Base-by-base conservation (phyloP, 495 filamentous ascomycete genomes). In the Astrothelium subdiscretum region DNA sequence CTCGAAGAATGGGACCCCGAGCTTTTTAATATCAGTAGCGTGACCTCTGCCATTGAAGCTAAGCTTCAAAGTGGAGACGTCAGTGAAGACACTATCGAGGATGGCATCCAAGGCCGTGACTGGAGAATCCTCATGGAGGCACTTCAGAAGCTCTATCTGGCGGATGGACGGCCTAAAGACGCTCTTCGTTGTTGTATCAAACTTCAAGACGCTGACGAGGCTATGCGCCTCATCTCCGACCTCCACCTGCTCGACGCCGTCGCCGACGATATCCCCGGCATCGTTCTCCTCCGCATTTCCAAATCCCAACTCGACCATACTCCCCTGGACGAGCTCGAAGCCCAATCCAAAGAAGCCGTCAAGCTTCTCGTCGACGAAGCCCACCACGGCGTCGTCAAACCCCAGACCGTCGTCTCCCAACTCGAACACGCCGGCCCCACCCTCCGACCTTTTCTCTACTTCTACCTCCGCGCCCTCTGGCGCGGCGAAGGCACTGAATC, bases 401-500 rank as follows among this genome's bases (percentile, higher is more conserved):
- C 92, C 0, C 79, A 85, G 2, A 79, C 82, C 0, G 91, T 97
- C 4, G 86, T 97, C 35, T 65, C 75, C 1, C 92, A 97, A 65
- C 80, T 98, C 2, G 65, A 81, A 60, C 71, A 72, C 12, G 35
- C 72, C 62, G 59, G 74, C 57, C 38, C 65, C 61, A 18, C 74
- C 75, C 64, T 76, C 76, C 61, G 76, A 78, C 69, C 76, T 64
- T 96, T 94, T 70, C 82, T 95, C 6, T 98, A 88, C 75, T 92
- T 97, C 75, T 97, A 97, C 70, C 78, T 97, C 11, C 84, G 90
- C 15, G 83, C 87, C 1, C 78, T 98, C 15, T 97, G 92, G 95
- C 78, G 79, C 15, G 88, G 87, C 1, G 79, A 90, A 60, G 83
- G 78, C 8, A 79, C 65, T 24, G 62, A 68, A 20, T 12, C 22